Conservation (phyloP, 2,329 filamentous ascomycete species). For the Septoria linicola region DNA sequence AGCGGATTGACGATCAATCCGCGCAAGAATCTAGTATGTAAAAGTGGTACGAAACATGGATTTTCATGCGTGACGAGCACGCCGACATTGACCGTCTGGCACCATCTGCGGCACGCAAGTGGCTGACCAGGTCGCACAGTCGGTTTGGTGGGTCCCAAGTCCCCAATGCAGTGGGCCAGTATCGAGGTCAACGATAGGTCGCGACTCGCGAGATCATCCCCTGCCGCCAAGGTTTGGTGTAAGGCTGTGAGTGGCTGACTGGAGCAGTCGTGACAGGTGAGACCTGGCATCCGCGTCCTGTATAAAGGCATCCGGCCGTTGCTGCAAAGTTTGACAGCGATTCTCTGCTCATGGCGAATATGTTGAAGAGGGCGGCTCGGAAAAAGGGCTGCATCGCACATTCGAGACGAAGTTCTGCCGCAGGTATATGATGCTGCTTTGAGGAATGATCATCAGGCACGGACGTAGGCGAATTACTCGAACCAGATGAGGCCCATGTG, state of each 20-base stretch:
- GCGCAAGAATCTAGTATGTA: not conserved
- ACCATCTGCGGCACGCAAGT: constrained; percentile 1
- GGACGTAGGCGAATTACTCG: constrained; percentile 10
- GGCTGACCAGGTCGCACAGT: constrained; percentile 15
- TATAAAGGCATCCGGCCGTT: not conserved
- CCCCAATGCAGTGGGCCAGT: constrained; percentile 3
- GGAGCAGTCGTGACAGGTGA: not conserved
- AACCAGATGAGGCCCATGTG: constrained; percentile 2
- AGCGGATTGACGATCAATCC: not conserved
- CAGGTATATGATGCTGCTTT: not conserved
- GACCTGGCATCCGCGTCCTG: too few species aligned
- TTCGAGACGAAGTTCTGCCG: not conserved
- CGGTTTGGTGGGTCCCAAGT: constrained; percentile 8
- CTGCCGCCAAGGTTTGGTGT: constrained; percentile 3
- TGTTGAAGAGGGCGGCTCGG: too few species aligned
- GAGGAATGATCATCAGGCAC: constrained; percentile 10
- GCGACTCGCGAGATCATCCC: constrained; percentile 2
- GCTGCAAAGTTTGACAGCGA: too few species aligned
- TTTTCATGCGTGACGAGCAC: constrained; percentile 3
- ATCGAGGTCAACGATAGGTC: constrained; percentile 10
- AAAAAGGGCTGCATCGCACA: not conserved
- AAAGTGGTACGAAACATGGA: constrained; percentile 4
- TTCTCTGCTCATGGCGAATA: too few species aligned
- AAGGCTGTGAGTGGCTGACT: constrained; percentile 9
- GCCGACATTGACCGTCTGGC: not conserved